These are phyloP conservation scores for Penicillium sp. DNA, from an alignment of 2,329 filamentous ascomycete species.

Conservation along the genomic window DNA sequence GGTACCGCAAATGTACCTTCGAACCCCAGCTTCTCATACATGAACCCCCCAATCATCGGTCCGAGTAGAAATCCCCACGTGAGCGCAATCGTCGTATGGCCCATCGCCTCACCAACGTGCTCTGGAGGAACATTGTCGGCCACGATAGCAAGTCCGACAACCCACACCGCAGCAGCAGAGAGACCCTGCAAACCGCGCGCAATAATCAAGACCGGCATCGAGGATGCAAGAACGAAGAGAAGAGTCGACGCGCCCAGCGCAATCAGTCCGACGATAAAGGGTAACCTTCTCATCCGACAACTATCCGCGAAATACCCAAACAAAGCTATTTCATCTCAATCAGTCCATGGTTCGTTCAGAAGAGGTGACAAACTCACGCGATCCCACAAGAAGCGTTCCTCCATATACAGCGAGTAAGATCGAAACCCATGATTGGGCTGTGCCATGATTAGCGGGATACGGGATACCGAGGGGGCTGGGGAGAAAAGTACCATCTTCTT, in stretches of 20 bases:
- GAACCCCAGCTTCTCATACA: constrained; percentile 42
- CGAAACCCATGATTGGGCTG: constrained; percentile 64
- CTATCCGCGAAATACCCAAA: constrained; percentile 36
- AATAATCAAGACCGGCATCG: constrained; percentile 44
- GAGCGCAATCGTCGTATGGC: constrained; percentile 49
- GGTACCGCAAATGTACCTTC: constrained; percentile 32
- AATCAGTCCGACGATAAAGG: constrained; percentile 53
- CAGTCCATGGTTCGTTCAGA: neutral
- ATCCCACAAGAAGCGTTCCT: constrained; percentile 54
- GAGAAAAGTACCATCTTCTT: constrained; percentile 35
- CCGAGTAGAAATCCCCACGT: constrained; percentile 54
- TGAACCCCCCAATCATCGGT: constrained; percentile 54
- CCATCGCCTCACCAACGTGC: constrained; percentile 57
- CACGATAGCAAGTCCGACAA: constrained; percentile 54
- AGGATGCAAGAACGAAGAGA: constrained; percentile 50
- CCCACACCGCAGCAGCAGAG: constrained; percentile 57
- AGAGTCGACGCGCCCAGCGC: constrained; percentile 51
- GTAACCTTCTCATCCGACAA: constrained; percentile 52
- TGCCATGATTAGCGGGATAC: neutral
- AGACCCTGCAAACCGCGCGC: constrained; percentile 55
- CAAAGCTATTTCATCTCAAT: neutral
- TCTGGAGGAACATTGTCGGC: constrained; percentile 55
- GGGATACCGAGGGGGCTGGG: neutral
- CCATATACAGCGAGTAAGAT: constrained; percentile 67
- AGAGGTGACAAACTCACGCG: constrained; percentile 21